A percentile compares a stretch with the other conserved stretches of the same genome.
Evolutionary conservation across 164 flowering plant genomes (phyloP).

Genomic region (Vitis amurensis): DNA sequence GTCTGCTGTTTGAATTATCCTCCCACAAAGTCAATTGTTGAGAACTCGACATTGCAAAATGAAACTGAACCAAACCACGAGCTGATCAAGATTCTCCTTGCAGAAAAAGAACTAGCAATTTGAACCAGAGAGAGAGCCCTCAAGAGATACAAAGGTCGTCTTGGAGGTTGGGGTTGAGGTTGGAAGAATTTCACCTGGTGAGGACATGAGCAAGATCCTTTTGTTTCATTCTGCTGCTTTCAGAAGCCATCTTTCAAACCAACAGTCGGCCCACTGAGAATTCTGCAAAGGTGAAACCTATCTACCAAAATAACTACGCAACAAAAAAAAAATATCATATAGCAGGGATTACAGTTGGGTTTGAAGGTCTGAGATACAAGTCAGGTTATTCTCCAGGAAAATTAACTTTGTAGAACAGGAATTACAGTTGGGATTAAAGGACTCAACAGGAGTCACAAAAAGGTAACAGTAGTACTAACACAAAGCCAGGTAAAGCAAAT

Average conservation of each 20-base stretch:
- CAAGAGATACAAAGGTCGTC: neutral
- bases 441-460: neutral
- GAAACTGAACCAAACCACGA: neutral
- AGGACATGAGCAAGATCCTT: slow-evolving; percentile 2
- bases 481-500: neutral
- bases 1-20: neutral
- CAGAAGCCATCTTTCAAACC: neutral
- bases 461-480: neutral
- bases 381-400: too few species aligned
- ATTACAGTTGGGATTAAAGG: neutral
- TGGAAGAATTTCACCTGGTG: neutral
- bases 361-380: neutral
- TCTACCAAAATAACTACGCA: neutral
- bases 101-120: neutral
- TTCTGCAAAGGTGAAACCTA: neutral
- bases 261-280: neutral
- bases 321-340: neutral
- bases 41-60: neutral
- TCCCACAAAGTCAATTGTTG: neutral
- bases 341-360: neutral
- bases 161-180: neutral
- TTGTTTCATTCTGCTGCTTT: neutral
- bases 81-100: neutral
- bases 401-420: neutral
- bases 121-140: neutral